A percentile compares a stretch with the other conserved stretches of the same genome.
phyloP scores from a whole-genome alignment of 441 rosid species.

The Corymbia citriodora region DNA sequence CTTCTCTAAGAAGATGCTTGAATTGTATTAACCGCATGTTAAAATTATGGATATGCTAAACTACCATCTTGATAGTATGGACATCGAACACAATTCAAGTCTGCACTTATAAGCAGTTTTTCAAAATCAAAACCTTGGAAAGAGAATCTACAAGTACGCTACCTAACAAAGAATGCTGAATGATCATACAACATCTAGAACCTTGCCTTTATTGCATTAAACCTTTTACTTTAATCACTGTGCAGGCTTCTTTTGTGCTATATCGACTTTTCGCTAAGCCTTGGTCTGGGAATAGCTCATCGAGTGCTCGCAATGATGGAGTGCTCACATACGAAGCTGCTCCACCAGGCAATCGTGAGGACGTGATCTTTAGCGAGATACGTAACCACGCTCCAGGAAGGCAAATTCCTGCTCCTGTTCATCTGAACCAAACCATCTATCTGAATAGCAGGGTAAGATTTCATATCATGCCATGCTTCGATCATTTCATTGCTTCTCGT shows the following conservation, averaged over 20 bases:
- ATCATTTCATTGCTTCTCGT: background rate
- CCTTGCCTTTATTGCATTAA: background rate
- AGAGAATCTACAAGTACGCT: background rate
- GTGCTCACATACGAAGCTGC: conserved; percentile 30
- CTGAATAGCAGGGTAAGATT: background rate
- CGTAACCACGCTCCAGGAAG: background rate
- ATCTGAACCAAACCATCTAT: background rate
- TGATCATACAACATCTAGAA: background rate
- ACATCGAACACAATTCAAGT: background rate
- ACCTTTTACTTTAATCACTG: background rate
- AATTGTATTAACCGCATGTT: too few relatives aligned
- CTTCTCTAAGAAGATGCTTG: too few relatives aligned
- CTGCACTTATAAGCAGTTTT: background rate
- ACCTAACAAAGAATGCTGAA: background rate
- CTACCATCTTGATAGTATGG: background rate
- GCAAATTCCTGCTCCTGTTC: background rate
- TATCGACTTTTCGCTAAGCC: conserved; percentile 41
- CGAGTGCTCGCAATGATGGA: conserved; percentile 23
- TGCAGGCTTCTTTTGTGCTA: conserved; percentile 49
- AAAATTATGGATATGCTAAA: too few relatives aligned
- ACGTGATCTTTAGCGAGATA: background rate
- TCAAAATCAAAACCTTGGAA: background rate
- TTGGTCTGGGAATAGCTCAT: conserved; percentile 19
- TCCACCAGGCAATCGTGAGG: conserved; percentile 10
- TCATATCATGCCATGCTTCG: background rate